phyloP scores from a whole-genome alignment of 1,139 yeast species.

The Zhuliangozyma parablackwelliae region DNA sequence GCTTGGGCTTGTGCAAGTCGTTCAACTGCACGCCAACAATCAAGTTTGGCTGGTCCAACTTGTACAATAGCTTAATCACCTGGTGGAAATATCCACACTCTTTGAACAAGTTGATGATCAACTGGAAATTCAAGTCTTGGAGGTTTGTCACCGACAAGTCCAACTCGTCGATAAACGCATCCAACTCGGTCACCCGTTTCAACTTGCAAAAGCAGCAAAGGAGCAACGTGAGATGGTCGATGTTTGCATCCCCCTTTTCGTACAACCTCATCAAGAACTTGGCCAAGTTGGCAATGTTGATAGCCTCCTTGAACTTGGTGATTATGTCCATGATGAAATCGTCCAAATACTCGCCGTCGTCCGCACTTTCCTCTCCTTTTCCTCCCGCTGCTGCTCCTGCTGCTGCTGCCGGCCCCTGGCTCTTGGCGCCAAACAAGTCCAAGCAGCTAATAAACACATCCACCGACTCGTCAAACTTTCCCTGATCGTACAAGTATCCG shows the following conservation, averaged over 20 bases:
- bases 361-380: background rate
- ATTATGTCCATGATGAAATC: conserved; percentile 75
- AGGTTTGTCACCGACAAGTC: conserved; percentile 22
- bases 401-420: no score
- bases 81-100: conserved; percentile 70
- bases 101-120: conserved; percentile 68
- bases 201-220: conserved; percentile 82
- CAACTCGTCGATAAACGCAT: conserved; percentile 49
- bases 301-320: conserved; percentile 79
- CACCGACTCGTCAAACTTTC: conserved; percentile 65
- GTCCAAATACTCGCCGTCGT: conserved; percentile 20
- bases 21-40: conserved; percentile 75
- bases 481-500: conserved; percentile 63
- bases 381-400: no score
- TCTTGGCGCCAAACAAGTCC: conserved; percentile 9
- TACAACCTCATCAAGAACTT: conserved; percentile 60
- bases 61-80: conserved; percentile 68
- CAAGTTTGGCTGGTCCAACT: conserved; percentile 66
- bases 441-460: conserved; percentile 54
- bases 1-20: conserved; percentile 53
- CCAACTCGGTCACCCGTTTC: conserved; percentile 56
- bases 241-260: conserved; percentile 48
- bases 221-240: conserved; percentile 78
- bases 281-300: conserved; percentile 64
- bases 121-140: conserved; percentile 59